Conservation (phyloP, 2,329 filamentous ascomycete species). For the Paecilomyces dactylethromorphus region DNA sequence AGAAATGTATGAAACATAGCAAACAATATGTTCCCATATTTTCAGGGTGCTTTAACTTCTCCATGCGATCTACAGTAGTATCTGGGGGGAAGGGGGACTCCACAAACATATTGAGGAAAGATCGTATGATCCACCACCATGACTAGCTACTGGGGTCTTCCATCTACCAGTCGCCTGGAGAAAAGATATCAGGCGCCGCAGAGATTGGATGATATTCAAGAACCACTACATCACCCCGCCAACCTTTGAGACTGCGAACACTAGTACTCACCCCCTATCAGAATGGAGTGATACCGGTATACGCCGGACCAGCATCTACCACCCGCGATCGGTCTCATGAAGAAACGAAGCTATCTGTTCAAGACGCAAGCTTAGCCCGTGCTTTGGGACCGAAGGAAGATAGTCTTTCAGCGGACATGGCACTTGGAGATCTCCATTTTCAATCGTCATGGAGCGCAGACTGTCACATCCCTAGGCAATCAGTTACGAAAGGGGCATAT, state of each 20-base stretch:
- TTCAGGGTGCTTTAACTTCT: neutral
- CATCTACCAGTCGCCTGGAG: too few species aligned
- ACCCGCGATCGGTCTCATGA: neutral
- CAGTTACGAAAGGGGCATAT: neutral
- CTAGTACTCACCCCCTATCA: neutral
- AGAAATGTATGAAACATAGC: neutral
- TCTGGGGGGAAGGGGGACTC: too few species aligned
- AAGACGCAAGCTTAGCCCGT: neutral
- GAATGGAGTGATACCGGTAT: neutral
- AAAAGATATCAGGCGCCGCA: too few species aligned
- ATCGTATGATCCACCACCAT: too few species aligned
- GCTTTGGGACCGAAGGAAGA: neutral
- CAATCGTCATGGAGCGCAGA: neutral
- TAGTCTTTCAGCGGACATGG: neutral
- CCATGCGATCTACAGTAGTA: too few species aligned
- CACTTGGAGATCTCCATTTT: neutral
- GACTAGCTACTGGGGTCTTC: too few species aligned
- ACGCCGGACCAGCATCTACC: neutral
- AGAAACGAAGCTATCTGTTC: neutral
- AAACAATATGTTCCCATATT: neutral
- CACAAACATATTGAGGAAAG: too few species aligned
- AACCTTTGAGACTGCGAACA: too few species aligned
- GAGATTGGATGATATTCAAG: too few species aligned
- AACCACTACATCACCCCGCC: too few species aligned
- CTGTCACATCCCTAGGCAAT: neutral